Evolutionary conservation across 495 filamentous ascomycete genomes (phyloP).

Genomic region (Talaromyces wortmannii): DNA sequence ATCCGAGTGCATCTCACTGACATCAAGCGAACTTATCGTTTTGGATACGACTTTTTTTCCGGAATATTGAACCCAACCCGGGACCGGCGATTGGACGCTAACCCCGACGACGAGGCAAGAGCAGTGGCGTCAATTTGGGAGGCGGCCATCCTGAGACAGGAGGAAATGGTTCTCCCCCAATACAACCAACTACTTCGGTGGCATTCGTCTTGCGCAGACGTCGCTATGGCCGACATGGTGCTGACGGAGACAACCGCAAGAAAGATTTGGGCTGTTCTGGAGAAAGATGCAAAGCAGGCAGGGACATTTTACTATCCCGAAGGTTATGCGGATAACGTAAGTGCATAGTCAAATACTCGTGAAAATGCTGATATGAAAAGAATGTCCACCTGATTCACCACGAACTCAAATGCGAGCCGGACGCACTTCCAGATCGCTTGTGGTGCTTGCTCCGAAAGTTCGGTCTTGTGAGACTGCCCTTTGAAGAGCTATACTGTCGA

Average conservation of each 20-base stretch:
- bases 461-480: not conserved
- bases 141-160: not conserved
- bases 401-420: not conserved
- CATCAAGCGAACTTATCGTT: not conserved
- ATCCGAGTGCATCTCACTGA: not conserved
- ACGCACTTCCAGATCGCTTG: not conserved
- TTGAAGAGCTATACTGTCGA: not conserved
- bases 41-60: not conserved
- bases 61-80: not conserved
- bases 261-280: not conserved
- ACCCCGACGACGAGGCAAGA: not conserved
- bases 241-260: not conserved
- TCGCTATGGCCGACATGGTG: not conserved
- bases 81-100: not conserved
- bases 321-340: not conserved
- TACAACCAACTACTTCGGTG: not conserved
- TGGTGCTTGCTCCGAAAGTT: not conserved
- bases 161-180: not conserved
- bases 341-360: not conserved
- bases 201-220: not conserved
- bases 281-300: not conserved
- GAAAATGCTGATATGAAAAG: not conserved
- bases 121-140: not conserved
- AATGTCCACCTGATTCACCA: not conserved
- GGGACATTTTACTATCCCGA: not conserved